Conservation (phyloP, 257 asterid species). For the Nicotiana noctiflora region DNA sequence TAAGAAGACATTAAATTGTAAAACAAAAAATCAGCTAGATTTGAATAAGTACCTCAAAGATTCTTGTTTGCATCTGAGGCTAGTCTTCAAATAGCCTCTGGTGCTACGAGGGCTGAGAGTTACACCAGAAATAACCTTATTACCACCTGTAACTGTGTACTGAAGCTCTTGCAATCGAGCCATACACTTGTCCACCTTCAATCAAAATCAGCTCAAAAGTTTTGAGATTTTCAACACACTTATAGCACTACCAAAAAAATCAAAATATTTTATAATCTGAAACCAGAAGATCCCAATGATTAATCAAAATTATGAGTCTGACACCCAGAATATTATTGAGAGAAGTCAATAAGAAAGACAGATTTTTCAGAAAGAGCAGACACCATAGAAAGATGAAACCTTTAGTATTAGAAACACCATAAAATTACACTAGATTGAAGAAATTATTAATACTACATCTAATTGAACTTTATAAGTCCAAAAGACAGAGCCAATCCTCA, state of each 20-base stretch:
- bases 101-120: constrained; percentile 63
- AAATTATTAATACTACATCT: too few relatives aligned
- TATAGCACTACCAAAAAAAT: not conserved
- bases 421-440: not conserved
- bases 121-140: constrained; percentile 45
- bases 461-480: not conserved
- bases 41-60: constrained; percentile 35
- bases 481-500: not conserved
- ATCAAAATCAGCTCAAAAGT: not conserved
- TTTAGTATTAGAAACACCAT: not conserved
- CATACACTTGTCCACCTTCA: constrained; percentile 86
- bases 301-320: not conserved
- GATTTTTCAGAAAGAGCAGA: not conserved
- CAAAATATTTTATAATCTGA: not conserved
- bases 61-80: constrained; percentile 64
- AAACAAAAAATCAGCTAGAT: not conserved
- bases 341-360: not conserved
- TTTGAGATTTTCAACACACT: not conserved
- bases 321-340: not conserved
- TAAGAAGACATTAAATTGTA: not conserved
- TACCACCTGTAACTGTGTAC: constrained; percentile 56
- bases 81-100: constrained; percentile 38
- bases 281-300: not conserved
- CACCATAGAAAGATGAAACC: not conserved
- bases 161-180: constrained; percentile 93